Conservation (phyloP, 257 asterid genomes). For the Cordia subcordata region DNA sequence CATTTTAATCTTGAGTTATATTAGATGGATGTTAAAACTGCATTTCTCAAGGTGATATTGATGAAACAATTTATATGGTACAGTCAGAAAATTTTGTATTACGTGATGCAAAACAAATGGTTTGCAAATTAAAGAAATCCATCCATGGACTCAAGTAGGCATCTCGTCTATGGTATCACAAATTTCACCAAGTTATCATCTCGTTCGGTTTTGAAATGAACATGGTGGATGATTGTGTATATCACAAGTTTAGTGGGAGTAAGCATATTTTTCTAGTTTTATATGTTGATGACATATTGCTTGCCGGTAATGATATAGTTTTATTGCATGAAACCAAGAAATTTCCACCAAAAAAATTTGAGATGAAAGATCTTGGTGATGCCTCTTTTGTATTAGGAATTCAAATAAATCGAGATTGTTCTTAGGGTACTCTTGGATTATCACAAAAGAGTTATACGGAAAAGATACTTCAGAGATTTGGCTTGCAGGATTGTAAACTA, state of each 20-base stretch:
- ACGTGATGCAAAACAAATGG: no score
- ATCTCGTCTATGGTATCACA: background rate
- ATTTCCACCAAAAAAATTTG: background rate
- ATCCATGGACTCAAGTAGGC: background rate
- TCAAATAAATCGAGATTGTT: background rate
- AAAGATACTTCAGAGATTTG: background rate
- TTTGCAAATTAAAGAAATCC: no score
- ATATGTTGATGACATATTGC: background rate
- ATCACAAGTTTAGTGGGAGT: background rate
- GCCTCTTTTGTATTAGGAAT: constrained; percentile 3
- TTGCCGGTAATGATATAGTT: background rate
- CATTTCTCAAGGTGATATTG: background rate
- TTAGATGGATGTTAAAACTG: background rate
- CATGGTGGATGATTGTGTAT: background rate
- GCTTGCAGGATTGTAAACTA: background rate
- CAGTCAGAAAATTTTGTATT: no score
- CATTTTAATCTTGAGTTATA: constrained; percentile 1
- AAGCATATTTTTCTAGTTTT: background rate
- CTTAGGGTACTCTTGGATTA: background rate
- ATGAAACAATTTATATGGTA: no score
- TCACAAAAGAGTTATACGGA: background rate
- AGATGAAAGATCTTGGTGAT: constrained; percentile 2
- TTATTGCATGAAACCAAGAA: background rate
- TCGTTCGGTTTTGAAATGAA: background rate
- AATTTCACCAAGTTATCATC: background rate